These are phyloP conservation scores for Suillus placidus DNA, from an alignment of 768 basidiomycete species.

Conservation along the genomic window DNA sequence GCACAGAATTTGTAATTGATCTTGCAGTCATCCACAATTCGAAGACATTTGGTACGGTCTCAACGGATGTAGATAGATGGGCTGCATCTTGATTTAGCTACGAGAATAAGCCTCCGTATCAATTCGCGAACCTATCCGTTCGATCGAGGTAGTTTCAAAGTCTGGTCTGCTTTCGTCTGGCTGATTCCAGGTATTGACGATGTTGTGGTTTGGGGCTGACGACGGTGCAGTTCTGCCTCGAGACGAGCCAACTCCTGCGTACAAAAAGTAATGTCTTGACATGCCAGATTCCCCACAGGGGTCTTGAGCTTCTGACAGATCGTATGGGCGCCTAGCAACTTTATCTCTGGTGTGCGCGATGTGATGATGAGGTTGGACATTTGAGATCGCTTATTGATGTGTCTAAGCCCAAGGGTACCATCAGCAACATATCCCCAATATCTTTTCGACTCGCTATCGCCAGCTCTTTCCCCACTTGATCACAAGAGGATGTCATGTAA, in stretches of 20 bases:
- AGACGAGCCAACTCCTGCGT: too few species aligned
- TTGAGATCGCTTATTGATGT: neutral
- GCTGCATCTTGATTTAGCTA: too few species aligned
- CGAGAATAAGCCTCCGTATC: too few species aligned
- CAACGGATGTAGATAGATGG: neutral
- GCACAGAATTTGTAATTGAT: neutral
- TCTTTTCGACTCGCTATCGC: slow-evolving; percentile 19
- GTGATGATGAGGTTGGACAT: neutral
- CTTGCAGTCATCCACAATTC: neutral
- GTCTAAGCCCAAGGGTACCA: slow-evolving; percentile 17
- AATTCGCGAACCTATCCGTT: too few species aligned
- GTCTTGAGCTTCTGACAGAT: neutral
- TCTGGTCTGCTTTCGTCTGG: too few species aligned
- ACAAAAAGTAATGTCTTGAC: neutral
- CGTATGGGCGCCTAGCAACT: neutral
- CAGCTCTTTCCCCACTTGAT: slow-evolving; percentile 21
- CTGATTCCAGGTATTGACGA: too few species aligned
- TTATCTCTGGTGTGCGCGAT: neutral
- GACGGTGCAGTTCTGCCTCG: too few species aligned
- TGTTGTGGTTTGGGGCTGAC: too few species aligned
- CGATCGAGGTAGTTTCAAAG: too few species aligned
- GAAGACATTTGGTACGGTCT: neutral
- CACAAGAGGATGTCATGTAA: slow-evolving; percentile 24
- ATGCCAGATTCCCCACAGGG: neutral
- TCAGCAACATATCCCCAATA: slow-evolving; percentile 25